Evolutionary conservation across 2,329 filamentous ascomycete species (phyloP).

Genomic region (Rutstroemia sydowiana): DNA sequence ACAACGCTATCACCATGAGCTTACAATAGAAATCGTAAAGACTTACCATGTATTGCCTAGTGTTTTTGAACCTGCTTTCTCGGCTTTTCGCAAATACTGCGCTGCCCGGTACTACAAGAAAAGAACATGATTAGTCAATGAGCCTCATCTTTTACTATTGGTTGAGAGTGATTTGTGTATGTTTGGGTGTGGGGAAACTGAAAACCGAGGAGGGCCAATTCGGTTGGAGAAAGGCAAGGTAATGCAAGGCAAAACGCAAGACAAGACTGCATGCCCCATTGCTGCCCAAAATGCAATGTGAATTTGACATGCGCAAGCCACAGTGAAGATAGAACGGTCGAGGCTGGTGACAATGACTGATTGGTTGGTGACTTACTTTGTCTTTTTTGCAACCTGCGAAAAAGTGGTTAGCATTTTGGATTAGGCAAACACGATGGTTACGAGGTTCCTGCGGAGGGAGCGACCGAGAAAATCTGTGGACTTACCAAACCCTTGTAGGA

Average conservation of each 20-base stretch:
- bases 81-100: slow-evolving; percentile 86
- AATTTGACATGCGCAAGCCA: slow-evolving; percentile 25
- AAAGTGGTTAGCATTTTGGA: slow-evolving; percentile 5
- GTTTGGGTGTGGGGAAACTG: slow-evolving; percentile 10
- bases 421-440: slow-evolving; percentile 5
- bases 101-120: slow-evolving; percentile 63
- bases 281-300: slow-evolving; percentile 39
- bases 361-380: slow-evolving; percentile 62
- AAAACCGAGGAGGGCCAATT: slow-evolving; percentile 12
- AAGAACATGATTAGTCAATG: slow-evolving; percentile 6
- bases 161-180: slow-evolving; percentile 16
- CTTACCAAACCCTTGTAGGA: slow-evolving; percentile 81
- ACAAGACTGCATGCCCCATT: slow-evolving; percentile 24
- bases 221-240: slow-evolving; percentile 4
- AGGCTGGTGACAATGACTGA: slow-evolving; percentile 6
- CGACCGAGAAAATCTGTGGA: neutral
- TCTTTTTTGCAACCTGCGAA: slow-evolving; percentile 69
- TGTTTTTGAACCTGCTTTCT: slow-evolving; percentile 80
- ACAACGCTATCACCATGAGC: slow-evolving; percentile 11
- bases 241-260: slow-evolving; percentile 7
- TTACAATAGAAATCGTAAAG: slow-evolving; percentile 13
- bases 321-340: slow-evolving; percentile 9
- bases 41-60: slow-evolving; percentile 90
- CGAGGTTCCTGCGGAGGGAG: neutral
- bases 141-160: slow-evolving; percentile 39